A percentile compares a stretch with the other conserved stretches of the same genome.
These are phyloP conservation scores for Cicer pinnatifidum DNA, from an alignment of 306 rosid genomes.

Conservation along the genomic window DNA sequence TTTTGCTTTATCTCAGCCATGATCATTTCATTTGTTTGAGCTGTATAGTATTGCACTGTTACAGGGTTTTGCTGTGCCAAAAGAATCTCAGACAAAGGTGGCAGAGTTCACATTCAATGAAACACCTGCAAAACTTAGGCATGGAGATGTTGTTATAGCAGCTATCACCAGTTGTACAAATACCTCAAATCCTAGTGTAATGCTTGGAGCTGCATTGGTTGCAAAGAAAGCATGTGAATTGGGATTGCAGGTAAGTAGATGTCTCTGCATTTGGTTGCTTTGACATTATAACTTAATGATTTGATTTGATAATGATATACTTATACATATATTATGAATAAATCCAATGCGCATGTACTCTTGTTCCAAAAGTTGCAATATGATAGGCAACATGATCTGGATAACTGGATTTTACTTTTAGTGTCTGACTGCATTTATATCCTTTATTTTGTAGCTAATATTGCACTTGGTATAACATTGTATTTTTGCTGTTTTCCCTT, in stretches of 20 bases:
- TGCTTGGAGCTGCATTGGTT: slow-evolving; percentile 99
- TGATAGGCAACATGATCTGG: slow-evolving; percentile 1
- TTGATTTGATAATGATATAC: slow-evolving; percentile 34
- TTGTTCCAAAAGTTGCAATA: slow-evolving; percentile 29
- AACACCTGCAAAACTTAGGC: slow-evolving; percentile 78
- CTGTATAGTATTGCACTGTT: slow-evolving; percentile 47
- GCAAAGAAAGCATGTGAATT: slow-evolving; percentile 96
- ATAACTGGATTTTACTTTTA: not conserved
- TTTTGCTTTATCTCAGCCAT: slow-evolving; percentile 14
- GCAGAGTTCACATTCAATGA: slow-evolving; percentile 72
- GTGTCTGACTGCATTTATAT: slow-evolving; percentile 25
- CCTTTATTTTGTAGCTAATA: slow-evolving; percentile 17
- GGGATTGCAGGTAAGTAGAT: slow-evolving; percentile 83
- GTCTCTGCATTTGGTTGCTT: slow-evolving; percentile 41
- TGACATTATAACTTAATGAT: slow-evolving; percentile 3
- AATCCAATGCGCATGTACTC: slow-evolving; percentile 15
- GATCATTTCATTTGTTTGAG: slow-evolving; percentile 39
- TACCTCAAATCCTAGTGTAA: slow-evolving; percentile 98
- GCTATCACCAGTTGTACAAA: slow-evolving; percentile 99
- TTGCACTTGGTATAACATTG: not conserved
- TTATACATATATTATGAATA: slow-evolving; percentile 13
- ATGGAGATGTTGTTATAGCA: slow-evolving; percentile 95
- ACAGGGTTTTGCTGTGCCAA: slow-evolving; percentile 92
- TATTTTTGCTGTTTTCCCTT: slow-evolving; percentile 22
- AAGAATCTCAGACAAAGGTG: slow-evolving; percentile 73